A percentile compares a stretch with the other conserved stretches of the same genome.
Evolutionary conservation across 2,329 filamentous ascomycete genomes (phyloP).

Genomic region (Fusarium praegraminearum): DNA sequence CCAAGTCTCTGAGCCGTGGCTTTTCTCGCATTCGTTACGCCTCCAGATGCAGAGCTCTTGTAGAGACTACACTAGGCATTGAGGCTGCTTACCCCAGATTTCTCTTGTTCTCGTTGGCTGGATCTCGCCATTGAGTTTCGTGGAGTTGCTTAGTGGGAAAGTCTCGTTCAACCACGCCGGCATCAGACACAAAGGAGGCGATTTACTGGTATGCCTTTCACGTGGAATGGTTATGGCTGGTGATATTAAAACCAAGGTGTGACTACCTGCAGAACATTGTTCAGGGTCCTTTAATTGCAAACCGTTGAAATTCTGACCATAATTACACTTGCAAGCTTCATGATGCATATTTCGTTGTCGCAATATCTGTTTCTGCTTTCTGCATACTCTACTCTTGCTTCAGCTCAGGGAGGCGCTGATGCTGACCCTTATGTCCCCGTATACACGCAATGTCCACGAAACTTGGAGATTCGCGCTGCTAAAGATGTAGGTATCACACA

Average conservation of each 20-base stretch:
- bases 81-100: not conserved
- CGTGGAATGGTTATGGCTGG: not conserved
- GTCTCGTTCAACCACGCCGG: constrained; percentile 5
- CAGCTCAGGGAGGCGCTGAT: constrained; percentile 7
- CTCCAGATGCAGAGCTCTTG: not conserved
- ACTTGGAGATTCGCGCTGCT: constrained; percentile 25
- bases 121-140: constrained; percentile 7
- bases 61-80: not conserved
- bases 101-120: constrained; percentile 8
- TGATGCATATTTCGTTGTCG: constrained; percentile 1
- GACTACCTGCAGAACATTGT: not conserved
- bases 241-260: not conserved
- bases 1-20: not conserved
- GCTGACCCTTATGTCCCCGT: constrained; percentile 33
- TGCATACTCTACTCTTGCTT: not conserved
- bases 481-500: not conserved
- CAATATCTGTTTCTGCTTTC: not conserved
- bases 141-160: constrained; percentile 3
- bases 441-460: constrained; percentile 25
- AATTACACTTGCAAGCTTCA: rapidly evolving
- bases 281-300: too few relatives aligned
- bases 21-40: constrained; percentile 12
- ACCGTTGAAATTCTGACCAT: not conserved
- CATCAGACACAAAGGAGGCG: not conserved
- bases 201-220: constrained; percentile 4